A percentile compares a stretch with the other conserved stretches of the same genome.
phyloP scores from a whole-genome alignment of 306 rosid species.

The Geum urbanum region DNA sequence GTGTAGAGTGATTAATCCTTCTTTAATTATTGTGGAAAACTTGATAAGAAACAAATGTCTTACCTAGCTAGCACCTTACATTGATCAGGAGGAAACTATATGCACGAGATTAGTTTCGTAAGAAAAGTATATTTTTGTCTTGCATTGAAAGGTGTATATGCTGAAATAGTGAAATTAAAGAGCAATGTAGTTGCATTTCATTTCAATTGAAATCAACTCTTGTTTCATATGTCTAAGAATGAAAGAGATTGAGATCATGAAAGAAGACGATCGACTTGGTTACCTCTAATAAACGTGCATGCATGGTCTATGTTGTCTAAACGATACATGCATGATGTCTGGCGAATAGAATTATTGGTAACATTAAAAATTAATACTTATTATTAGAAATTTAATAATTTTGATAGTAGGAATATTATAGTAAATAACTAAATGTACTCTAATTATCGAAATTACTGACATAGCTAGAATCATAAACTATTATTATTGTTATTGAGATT shows the following conservation, averaged over 20 bases:
- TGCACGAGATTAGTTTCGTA: not conserved
- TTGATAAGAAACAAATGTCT: not conserved
- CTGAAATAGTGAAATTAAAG: not conserved
- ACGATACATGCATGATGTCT: not conserved
- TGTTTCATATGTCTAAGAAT: not conserved
- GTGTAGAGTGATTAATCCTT: too few species aligned
- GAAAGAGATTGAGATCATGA: not conserved
- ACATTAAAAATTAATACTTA: too few species aligned
- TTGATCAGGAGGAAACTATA: not conserved
- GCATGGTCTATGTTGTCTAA: not conserved
- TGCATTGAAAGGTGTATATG: not conserved
- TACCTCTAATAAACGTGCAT: not conserved
- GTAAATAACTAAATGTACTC: too few species aligned
- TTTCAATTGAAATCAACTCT: not conserved
- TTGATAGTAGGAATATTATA: too few species aligned
- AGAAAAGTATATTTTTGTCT: not conserved
- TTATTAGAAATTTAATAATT: too few species aligned
- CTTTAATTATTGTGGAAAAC: not conserved
- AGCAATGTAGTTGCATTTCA: not conserved
- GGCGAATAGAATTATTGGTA: too few species aligned
- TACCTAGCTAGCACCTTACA: not conserved
- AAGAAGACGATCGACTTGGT: not conserved
- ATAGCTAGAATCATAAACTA: too few species aligned
- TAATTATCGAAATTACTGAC: too few species aligned
- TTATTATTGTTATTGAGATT: too few species aligned